Percentiles rank a stretch among this genome's conserved stretches.
phyloP scores from a whole-genome alignment of 1,139 yeast species.

The Kurtzmaniella quercitrusa region DNA sequence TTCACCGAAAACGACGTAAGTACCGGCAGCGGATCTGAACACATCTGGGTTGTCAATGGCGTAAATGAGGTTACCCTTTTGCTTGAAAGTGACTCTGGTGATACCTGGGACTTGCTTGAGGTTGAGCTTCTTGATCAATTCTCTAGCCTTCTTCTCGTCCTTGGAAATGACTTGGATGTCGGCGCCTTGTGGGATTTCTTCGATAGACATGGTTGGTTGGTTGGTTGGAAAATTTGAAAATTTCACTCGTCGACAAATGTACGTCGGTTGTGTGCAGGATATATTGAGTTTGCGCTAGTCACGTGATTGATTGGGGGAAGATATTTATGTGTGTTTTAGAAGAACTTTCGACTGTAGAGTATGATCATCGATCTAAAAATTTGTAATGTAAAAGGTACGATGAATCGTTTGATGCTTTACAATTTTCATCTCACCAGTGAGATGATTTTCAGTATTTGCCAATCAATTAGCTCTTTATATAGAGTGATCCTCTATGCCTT shows the following conservation, averaged over 20 bases:
- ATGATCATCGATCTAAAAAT: too few species aligned
- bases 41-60: constrained; percentile 96
- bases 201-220: constrained; percentile 40
- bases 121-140: constrained; percentile 81
- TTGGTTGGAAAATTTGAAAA: not conserved
- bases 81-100: constrained; percentile 93
- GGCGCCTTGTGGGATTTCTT: constrained; percentile 84
- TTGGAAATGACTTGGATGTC: constrained; percentile 80
- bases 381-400: too few species aligned
- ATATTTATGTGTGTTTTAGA: too few species aligned
- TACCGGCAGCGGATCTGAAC: constrained; percentile 89
- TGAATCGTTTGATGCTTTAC: too few species aligned
- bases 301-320: not conserved
- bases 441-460: too few species aligned
- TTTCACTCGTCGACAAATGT: not conserved
- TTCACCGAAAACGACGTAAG: constrained; percentile 96
- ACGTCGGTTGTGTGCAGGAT: constrained; percentile 1
- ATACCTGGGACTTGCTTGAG: constrained; percentile 91
- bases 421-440: too few species aligned
- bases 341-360: too few species aligned
- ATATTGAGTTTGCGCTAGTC: too few species aligned
- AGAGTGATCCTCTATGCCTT: too few species aligned
- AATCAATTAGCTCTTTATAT: too few species aligned
- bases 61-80: constrained; percentile 87
- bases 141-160: constrained; percentile 96